Percentiles rank a stretch among this genome's conserved stretches.
Conservation (phyloP, 768 basidiomycete species). For the Leccinum sublutescens region DNA sequence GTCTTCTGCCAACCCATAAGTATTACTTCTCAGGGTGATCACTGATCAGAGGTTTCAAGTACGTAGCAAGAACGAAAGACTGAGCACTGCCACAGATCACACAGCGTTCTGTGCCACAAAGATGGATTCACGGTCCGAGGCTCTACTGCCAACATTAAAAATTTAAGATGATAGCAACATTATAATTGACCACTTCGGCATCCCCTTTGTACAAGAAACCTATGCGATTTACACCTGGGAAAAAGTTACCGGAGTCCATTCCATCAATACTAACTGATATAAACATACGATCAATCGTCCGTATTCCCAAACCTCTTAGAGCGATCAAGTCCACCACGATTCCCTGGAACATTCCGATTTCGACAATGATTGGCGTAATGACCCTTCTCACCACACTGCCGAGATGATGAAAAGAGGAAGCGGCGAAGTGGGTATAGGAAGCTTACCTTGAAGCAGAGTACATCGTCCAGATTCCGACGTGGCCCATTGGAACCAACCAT, state of each 20-base stretch:
- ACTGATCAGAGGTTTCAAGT: not conserved
- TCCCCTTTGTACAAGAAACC: not conserved
- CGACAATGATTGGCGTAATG: conserved; percentile 95
- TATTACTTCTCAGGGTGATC: not conserved
- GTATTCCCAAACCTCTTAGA: conserved; percentile 31
- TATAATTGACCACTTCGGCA: not conserved
- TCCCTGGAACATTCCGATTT: conserved; percentile 88
- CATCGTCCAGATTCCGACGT: conserved; percentile 77
- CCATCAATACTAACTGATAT: not conserved
- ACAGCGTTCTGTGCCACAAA: not conserved
- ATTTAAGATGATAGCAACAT: not conserved
- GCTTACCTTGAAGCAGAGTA: conserved; percentile 82
- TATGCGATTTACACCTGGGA: not conserved
- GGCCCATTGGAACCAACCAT: conserved; percentile 36
- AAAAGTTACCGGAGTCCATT: not conserved
- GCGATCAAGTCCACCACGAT: conserved; percentile 78
- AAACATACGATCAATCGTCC: conserved; percentile 23
- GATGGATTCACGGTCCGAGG: not conserved
- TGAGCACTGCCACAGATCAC: not conserved
- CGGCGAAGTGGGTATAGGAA: not conserved
- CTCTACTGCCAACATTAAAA: not conserved
- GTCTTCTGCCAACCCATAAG: conserved; percentile 90
- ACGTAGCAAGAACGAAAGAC: not conserved
- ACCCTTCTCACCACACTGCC: conserved; percentile 85
- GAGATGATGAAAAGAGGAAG: conserved; percentile 8